Percentiles rank a stretch among this genome's conserved stretches.
These are phyloP conservation scores for Nitzschia inconspicua DNA, from an alignment of 108 stramenopile genomes.

Conservation along the genomic window DNA sequence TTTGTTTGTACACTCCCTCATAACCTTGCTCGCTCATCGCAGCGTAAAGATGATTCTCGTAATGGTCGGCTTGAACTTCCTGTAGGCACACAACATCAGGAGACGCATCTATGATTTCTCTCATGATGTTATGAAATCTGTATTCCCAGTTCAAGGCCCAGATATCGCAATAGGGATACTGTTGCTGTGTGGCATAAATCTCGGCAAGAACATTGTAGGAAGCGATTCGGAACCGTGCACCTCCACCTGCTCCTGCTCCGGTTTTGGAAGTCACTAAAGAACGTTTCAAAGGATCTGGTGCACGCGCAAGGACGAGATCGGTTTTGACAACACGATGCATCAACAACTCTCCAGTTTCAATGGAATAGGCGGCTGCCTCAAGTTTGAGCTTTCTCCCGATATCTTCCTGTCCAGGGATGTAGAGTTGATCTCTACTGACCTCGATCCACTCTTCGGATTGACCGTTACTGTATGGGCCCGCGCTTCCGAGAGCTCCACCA, in stretches of 20 bases:
- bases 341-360: conserved; percentile 74
- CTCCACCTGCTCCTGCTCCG: conserved; percentile 52
- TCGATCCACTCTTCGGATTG: conserved; percentile 75
- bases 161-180: conserved; percentile 96
- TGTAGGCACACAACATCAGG: conserved; percentile 97
- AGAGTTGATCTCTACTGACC: conserved; percentile 72
- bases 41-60: conserved; percentile 87
- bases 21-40: conserved; percentile 89
- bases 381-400: conserved; percentile 80
- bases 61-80: conserved; percentile 98
- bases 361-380: conserved; percentile 77
- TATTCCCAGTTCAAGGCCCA: conserved; percentile 97
- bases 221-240: conserved; percentile 87
- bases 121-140: conserved; percentile 87
- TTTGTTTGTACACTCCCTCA: conserved; percentile 97
- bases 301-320: conserved; percentile 75
- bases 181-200: conserved; percentile 96
- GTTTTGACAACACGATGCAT: conserved; percentile 89
- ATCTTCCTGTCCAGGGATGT: conserved; percentile 71
- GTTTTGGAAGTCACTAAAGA: conserved; percentile 69
- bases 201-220: conserved; percentile 98
- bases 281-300: conserved; percentile 82
- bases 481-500: conserved; percentile 10
- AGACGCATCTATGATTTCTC: conserved; percentile 93
- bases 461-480: conserved; percentile 13